A percentile compares a stretch with the other conserved stretches of the same genome.
These are phyloP conservation scores for Fomitopsis schrenkii DNA, from an alignment of 1,284 basidiomycete genomes.

Conservation along the genomic window DNA sequence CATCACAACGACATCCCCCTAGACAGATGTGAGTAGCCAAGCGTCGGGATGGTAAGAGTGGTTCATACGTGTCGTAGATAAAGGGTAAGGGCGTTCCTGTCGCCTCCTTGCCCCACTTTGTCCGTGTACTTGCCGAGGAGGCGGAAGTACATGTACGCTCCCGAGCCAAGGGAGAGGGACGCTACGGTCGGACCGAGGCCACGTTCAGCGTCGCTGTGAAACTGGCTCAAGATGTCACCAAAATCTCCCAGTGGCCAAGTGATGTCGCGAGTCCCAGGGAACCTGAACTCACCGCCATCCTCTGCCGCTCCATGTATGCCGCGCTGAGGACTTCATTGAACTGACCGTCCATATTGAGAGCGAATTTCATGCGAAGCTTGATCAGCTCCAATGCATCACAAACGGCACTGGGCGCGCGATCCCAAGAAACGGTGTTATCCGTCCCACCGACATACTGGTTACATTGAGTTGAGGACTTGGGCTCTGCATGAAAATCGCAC, in stretches of 20 bases:
- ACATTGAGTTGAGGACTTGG: not conserved
- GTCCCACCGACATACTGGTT: constrained; percentile 70
- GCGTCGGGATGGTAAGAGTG: not conserved
- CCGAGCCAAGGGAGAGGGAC: constrained; percentile 66
- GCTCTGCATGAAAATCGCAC: not conserved
- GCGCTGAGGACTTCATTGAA: constrained; percentile 80
- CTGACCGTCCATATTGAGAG: constrained; percentile 34
- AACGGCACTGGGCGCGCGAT: constrained; percentile 53
- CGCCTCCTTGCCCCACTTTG: constrained; percentile 29
- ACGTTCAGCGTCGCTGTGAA: constrained; percentile 71
- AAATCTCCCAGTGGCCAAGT: not conserved
- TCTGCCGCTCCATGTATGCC: constrained; percentile 78
- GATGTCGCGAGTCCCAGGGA: not conserved
- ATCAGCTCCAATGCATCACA: constrained; percentile 54
- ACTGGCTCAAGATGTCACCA: constrained; percentile 35
- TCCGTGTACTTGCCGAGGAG: constrained; percentile 31
- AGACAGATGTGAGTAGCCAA: not conserved
- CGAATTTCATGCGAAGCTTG: constrained; percentile 37
- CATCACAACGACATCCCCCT: constrained; percentile 79
- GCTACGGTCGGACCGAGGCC: constrained; percentile 71
- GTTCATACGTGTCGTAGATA: constrained; percentile 63
- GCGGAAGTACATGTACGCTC: constrained; percentile 75
- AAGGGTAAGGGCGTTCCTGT: constrained; percentile 44
- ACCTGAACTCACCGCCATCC: constrained; percentile 63
- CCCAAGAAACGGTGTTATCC: constrained; percentile 63